Evolutionary conservation across 2,329 filamentous ascomycete genomes (phyloP).

Genomic region (Arthrobotrys entomopaga): DNA sequence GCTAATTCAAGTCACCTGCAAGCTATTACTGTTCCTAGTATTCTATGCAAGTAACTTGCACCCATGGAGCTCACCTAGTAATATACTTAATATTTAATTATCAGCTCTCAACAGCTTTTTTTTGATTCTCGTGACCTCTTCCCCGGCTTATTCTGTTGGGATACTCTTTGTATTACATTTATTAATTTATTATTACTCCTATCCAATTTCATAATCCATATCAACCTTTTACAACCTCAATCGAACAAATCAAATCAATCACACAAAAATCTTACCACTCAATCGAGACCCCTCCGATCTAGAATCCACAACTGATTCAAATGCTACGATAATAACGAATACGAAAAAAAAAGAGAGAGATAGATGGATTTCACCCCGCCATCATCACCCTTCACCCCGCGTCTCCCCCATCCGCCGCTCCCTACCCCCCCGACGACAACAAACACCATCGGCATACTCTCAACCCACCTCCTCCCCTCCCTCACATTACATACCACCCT

Average conservation of each 20-base stretch:
- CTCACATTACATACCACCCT: constrained; percentile 68
- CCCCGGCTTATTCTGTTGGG: constrained; percentile 40
- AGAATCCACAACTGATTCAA: neutral
- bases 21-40: too few relatives aligned
- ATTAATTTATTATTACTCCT: too few relatives aligned
- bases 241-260: neutral
- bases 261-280: neutral
- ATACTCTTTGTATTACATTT: neutral
- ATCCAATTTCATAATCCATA: constrained; percentile 1
- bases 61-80: too few relatives aligned
- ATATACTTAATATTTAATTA: too few relatives aligned
- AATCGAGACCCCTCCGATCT: neutral
- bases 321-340: too few relatives aligned
- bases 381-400: constrained; percentile 28
- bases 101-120: constrained; percentile 32
- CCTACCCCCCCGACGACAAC: constrained; percentile 42
- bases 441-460: constrained; percentile 66
- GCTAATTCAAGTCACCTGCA: constrained; percentile 7
- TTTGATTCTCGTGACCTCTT: constrained; percentile 29
- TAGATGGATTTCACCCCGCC: constrained; percentile 32
- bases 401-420: constrained; percentile 32
- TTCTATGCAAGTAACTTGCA: too few relatives aligned
- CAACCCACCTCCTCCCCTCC: constrained; percentile 68
- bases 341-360: neutral
- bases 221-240: neutral